These are phyloP conservation scores for Ceratocystis destructans DNA, from an alignment of 2,329 filamentous ascomycete species.

Conservation along the genomic window DNA sequence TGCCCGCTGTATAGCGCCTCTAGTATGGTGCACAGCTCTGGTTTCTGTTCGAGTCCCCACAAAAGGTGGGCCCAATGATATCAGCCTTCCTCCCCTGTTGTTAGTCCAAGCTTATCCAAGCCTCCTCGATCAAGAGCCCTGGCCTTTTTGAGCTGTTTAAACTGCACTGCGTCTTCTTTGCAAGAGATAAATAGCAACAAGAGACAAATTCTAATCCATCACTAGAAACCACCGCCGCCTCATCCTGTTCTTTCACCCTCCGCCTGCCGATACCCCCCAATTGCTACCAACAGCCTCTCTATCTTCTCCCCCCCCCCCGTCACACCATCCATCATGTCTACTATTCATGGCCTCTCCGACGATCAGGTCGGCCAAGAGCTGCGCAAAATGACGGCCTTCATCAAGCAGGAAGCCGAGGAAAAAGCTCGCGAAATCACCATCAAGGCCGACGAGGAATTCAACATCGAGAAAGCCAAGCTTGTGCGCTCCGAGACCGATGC, in stretches of 20 bases:
- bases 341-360: slow-evolving; percentile 81
- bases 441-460: slow-evolving; percentile 98
- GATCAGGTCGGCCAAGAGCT: slow-evolving; percentile 98
- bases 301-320: not conserved
- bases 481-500: slow-evolving; percentile 86
- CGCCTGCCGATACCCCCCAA: not conserved
- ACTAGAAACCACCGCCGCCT: not conserved
- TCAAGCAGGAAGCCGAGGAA: slow-evolving; percentile 94
- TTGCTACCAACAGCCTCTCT: not conserved
- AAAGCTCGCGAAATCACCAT: slow-evolving; percentile 95
- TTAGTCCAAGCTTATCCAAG: slow-evolving; percentile 2
- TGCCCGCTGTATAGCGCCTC: too few relatives aligned
- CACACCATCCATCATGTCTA: slow-evolving; percentile 22
- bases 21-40: too few relatives aligned
- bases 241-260: not conserved
- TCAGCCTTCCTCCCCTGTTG: not conserved
- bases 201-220: not conserved
- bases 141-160: slow-evolving; percentile 7
- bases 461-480: slow-evolving; percentile 97
- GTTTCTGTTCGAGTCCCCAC: not conserved
- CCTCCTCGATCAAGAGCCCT: not conserved
- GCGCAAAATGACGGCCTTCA: slow-evolving; percentile 99
- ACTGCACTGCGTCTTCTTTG: not conserved
- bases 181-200: not conserved
- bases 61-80: slow-evolving; percentile 3